These are phyloP conservation scores for Pestalotiopsis fici DNA, from an alignment of 2,329 filamentous ascomycete genomes.

Conservation along the genomic window DNA sequence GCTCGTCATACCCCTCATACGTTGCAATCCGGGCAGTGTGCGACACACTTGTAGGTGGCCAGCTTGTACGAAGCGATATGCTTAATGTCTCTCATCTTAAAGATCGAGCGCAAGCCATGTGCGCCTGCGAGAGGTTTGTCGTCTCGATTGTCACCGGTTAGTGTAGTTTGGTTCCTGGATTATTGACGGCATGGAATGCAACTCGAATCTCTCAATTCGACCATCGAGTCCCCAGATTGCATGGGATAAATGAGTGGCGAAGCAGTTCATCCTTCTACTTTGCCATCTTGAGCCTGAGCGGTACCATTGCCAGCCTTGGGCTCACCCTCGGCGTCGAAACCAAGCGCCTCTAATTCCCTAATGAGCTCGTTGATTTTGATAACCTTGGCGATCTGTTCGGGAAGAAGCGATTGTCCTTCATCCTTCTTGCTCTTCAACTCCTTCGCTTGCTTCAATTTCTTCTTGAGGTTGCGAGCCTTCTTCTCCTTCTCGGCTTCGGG, in stretches of 20 bases:
- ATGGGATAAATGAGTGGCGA: background rate
- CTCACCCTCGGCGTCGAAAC: constrained; percentile 80
- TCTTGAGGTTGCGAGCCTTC: constrained; percentile 86
- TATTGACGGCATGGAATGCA: background rate
- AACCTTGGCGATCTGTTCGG: constrained; percentile 96
- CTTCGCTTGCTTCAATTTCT: constrained; percentile 92
- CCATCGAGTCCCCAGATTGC: background rate
- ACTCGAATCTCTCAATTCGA: background rate
- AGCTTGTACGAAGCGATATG: background rate
- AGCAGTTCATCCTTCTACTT: background rate
- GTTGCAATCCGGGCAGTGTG: no score
- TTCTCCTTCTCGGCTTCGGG: constrained; percentile 83
- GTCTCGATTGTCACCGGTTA: background rate
- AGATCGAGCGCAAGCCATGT: background rate
- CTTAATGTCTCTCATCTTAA: background rate
- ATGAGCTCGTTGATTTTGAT: constrained; percentile 96
- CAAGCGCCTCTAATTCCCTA: constrained; percentile 80
- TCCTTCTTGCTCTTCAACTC: constrained; percentile 92
- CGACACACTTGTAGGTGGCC: no score
- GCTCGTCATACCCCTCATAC: no score
- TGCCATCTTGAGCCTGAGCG: background rate
- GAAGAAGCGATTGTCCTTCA: constrained; percentile 77
- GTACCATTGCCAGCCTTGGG: constrained; percentile 30
- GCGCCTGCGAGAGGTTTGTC: background rate
- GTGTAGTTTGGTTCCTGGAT: background rate